Conservation (phyloP, 257 asterid genomes). For the Solanum paucissectum region DNA sequence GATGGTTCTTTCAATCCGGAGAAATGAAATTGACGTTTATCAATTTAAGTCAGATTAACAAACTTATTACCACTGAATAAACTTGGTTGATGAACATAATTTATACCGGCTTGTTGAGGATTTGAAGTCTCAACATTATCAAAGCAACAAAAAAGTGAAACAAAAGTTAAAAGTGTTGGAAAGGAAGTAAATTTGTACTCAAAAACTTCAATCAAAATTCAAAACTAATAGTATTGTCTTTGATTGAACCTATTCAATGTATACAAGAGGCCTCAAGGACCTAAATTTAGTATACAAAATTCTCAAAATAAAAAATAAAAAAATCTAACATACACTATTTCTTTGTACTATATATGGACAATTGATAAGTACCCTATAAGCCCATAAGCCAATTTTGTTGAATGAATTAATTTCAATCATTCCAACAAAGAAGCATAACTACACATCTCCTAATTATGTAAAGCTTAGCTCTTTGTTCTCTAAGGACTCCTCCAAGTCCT, state of each 20-base stretch:
- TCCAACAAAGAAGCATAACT: conserved; percentile 91
- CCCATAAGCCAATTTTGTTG: background rate
- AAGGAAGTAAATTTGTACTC: background rate
- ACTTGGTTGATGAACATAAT: background rate
- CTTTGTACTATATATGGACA: background rate
- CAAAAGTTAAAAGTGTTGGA: background rate
- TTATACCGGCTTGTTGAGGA: background rate
- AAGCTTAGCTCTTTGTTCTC: conserved; percentile 67
- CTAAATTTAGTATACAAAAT: background rate
- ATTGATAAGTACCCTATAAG: background rate
- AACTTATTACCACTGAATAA: too few species aligned
- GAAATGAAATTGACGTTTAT: too few species aligned
- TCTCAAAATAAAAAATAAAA: background rate
- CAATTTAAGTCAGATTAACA: background rate
- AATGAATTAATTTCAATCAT: conserved; percentile 15
- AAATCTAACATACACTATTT: background rate
- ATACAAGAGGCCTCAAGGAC: background rate
- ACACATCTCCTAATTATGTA: conserved; percentile 74
- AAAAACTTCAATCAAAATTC: background rate
- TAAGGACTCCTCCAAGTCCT: conserved; percentile 57
- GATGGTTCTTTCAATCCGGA: too few species aligned
- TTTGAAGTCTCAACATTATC: background rate
- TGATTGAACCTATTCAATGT: background rate
- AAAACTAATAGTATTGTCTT: background rate
- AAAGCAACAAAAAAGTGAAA: background rate